Conservation (phyloP, 768 basidiomycete genomes). For the Guyanaporus albipodus region DNA sequence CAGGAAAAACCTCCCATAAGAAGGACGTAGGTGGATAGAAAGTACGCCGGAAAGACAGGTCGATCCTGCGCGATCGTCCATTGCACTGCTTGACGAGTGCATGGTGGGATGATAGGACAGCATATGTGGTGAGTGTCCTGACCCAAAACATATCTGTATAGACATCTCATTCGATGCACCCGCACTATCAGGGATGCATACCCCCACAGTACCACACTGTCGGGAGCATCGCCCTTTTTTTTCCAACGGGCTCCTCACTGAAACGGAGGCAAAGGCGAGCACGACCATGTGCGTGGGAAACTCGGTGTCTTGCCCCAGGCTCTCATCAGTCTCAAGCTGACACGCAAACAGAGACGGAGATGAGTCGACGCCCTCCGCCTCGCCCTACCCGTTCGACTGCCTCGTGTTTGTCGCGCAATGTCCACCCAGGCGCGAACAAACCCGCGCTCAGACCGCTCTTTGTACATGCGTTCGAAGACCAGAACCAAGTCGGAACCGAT, state of each 20-base stretch:
- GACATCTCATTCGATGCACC: no score
- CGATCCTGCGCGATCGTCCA: constrained; percentile 15
- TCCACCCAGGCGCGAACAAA: constrained; percentile 77
- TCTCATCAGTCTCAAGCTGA: no score
- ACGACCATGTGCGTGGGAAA: no score
- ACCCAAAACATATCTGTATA: no score
- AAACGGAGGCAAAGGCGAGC: no score
- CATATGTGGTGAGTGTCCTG: constrained; percentile 54
- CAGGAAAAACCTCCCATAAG: constrained; percentile 24
- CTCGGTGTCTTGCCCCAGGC: no score
- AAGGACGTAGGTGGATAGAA: constrained; percentile 56
- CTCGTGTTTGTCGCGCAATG: constrained; percentile 66
- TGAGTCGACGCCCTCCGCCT: constrained; percentile 15
- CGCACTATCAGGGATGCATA: constrained; percentile 79
- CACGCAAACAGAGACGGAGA: no score
- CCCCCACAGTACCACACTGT: constrained; percentile 51
- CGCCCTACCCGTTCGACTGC: constrained; percentile 58
- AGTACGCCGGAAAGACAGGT: constrained; percentile 53
- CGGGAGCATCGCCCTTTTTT: constrained; percentile 47
- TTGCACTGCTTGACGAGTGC: constrained; percentile 31
- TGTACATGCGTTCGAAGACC: constrained; percentile 35
- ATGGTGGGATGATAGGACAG: constrained; percentile 60
- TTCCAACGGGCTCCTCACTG: constrained; percentile 33
- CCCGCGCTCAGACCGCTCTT: constrained; percentile 64
- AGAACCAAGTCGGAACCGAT: background rate